A percentile compares a stretch with the other conserved stretches of the same genome.
Conservation (phyloP, 176 grass and related monocot genomes). For the Urochloa ruziziensis region DNA sequence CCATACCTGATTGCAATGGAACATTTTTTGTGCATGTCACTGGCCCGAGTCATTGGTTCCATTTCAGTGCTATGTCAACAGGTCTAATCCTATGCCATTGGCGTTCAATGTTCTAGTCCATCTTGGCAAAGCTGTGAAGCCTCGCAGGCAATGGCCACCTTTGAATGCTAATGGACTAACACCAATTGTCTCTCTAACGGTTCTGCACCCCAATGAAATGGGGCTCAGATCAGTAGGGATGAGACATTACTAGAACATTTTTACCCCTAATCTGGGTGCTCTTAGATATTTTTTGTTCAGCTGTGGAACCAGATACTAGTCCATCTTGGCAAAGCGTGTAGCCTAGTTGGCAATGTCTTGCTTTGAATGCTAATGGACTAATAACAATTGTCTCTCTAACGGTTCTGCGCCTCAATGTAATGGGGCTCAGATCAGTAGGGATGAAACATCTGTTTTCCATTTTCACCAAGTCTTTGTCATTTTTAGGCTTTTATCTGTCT, state of each 20-base stretch:
- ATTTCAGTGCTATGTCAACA: not conserved
- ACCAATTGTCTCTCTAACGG: constrained; percentile 27
- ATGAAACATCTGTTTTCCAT: not conserved
- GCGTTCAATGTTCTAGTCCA: constrained; percentile 44
- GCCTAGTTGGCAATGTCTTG: constrained; percentile 14
- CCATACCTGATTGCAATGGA: not conserved
- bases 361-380: constrained; percentile 65
- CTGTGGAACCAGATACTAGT: not conserved
- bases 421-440: constrained; percentile 29
- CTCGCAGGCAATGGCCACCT: constrained; percentile 35
- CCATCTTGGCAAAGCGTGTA: constrained; percentile 41
- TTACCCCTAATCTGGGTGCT: not conserved
- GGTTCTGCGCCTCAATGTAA: constrained; percentile 40
- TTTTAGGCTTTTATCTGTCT: too few species aligned
- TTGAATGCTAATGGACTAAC: constrained; percentile 81
- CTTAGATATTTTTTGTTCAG: not conserved
- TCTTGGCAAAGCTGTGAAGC: constrained; percentile 58
- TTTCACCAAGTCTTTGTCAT: too few species aligned
- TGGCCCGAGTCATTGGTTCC: not conserved
- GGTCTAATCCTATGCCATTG: not conserved
- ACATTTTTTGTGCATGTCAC: too few species aligned
- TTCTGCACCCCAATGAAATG: constrained; percentile 26
- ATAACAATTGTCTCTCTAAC: constrained; percentile 33
- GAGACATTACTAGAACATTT: constrained; percentile 8
- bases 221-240: constrained; percentile 23